A percentile compares a stretch with the other conserved stretches of the same genome.
These are phyloP conservation scores for Lobosporangium transversale DNA, from an alignment of 192 early-diverging fungal species.

Conservation along the genomic window DNA sequence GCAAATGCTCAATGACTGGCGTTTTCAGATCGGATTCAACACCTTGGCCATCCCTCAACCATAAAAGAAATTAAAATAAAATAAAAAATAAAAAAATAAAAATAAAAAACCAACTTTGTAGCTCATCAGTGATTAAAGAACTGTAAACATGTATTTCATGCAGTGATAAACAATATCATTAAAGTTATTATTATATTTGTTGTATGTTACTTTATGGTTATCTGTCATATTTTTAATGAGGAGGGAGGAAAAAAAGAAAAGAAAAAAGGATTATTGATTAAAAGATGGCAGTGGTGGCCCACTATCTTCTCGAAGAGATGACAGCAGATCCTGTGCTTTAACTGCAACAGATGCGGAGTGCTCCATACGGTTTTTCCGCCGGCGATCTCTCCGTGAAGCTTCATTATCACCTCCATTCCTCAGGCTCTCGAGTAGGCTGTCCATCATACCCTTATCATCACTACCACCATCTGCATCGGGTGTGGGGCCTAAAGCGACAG, in stretches of 20 bases:
- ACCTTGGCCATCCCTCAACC: conserved; percentile 9
- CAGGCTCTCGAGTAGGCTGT: conserved; percentile 78
- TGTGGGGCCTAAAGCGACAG: conserved; percentile 14
- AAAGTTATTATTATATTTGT: no score
- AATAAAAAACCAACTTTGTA: not conserved
- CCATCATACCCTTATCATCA: conserved; percentile 80
- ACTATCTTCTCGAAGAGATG: conserved; percentile 35
- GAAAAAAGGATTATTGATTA: not conserved
- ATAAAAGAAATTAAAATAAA: not conserved
- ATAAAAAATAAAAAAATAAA: not conserved
- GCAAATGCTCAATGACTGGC: conserved; percentile 12
- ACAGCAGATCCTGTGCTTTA: conserved; percentile 49
- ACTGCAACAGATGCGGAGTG: conserved; percentile 33
- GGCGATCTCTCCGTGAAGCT: conserved; percentile 42
- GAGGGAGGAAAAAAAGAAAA: not conserved
- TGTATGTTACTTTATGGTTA: no score
- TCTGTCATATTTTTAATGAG: not conserved
- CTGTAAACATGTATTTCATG: no score
- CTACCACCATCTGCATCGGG: conserved; percentile 50
- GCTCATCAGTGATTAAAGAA: no score
- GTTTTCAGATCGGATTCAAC: conserved; percentile 36
- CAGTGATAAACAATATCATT: no score
- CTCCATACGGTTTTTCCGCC: conserved; percentile 33
- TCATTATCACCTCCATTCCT: conserved; percentile 70
- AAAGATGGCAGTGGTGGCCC: not conserved